These are phyloP conservation scores for Abrus precatorius DNA, from an alignment of 306 rosid species.

Conservation along the genomic window DNA sequence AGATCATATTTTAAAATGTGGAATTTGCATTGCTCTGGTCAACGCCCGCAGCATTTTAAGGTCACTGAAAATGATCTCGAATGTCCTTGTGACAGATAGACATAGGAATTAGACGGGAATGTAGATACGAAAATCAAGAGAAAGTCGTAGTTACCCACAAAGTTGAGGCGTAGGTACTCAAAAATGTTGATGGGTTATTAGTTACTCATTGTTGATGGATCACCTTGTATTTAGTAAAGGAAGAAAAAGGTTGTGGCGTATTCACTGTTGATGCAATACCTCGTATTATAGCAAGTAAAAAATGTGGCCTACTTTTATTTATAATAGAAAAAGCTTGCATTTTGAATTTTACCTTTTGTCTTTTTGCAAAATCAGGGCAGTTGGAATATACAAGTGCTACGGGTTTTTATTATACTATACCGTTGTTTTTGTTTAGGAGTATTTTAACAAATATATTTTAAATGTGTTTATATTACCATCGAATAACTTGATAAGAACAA, in stretches of 20 bases:
- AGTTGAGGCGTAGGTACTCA: slow-evolving; percentile 37
- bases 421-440: no score
- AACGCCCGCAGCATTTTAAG: slow-evolving; percentile 66
- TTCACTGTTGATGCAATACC: not conserved
- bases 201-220: slow-evolving; percentile 21
- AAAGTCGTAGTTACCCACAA: slow-evolving; percentile 31
- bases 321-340: slow-evolving; percentile 2
- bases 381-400: no score
- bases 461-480: no score
- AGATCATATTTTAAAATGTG: slow-evolving; percentile 66
- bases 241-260: not conserved
- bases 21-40: slow-evolving; percentile 68
- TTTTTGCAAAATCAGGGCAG: no score
- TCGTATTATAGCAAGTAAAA: not conserved
- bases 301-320: not conserved
- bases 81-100: slow-evolving; percentile 64
- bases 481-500: no score
- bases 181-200: slow-evolving; percentile 12
- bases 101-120: slow-evolving; percentile 61
- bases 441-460: no score
- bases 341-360: not conserved
- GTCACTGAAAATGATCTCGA: slow-evolving; percentile 64
- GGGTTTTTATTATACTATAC: no score
- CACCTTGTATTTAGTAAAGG: not conserved
- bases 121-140: slow-evolving; percentile 61